phyloP scores from a whole-genome alignment of 495 filamentous ascomycete species.

The Podospora conica region DNA sequence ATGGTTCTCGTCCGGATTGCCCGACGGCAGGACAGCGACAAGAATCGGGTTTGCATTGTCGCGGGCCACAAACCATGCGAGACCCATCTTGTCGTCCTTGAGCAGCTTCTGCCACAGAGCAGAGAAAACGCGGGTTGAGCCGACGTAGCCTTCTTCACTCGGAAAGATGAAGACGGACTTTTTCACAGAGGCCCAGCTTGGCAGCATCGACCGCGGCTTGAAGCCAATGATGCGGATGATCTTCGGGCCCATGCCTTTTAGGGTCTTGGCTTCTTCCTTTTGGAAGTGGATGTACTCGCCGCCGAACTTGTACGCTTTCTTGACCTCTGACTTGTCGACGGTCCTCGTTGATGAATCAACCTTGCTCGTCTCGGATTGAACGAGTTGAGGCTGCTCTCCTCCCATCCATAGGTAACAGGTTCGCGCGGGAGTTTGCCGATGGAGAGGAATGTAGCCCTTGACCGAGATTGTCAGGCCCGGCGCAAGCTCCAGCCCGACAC shows the following conservation, averaged over 20 bases:
- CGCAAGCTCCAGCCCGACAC: constrained; percentile 77
- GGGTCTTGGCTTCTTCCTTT: constrained; percentile 66
- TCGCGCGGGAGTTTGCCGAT: constrained; percentile 69
- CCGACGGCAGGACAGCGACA: constrained; percentile 73
- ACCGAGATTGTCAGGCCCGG: constrained; percentile 81
- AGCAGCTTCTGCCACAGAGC: constrained; percentile 85
- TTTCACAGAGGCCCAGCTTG: constrained; percentile 78
- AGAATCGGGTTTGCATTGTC: constrained; percentile 70
- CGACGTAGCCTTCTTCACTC: constrained; percentile 81
- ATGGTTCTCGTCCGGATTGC: constrained; percentile 59
- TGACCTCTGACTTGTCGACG: constrained; percentile 75
- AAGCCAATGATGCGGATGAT: constrained; percentile 91
- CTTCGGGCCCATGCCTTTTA: constrained; percentile 64
- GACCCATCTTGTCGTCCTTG: constrained; percentile 65
- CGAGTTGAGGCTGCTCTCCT: constrained; percentile 77
- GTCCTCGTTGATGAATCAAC: constrained; percentile 68
- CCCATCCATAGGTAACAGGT: constrained; percentile 81
- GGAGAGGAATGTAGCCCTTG: constrained; percentile 85
- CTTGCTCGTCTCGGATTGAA: constrained; percentile 61
- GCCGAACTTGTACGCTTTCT: constrained; percentile 94
- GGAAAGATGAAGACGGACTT: constrained; percentile 92
- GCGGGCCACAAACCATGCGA: constrained; percentile 87
- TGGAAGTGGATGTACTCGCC: constrained; percentile 84
- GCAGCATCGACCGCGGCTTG: constrained; percentile 69
- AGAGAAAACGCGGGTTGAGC: constrained; percentile 87